Evolutionary conservation across 805 yeast genomes (phyloP).

Genomic region (Suhomyces kilbournensis): DNA sequence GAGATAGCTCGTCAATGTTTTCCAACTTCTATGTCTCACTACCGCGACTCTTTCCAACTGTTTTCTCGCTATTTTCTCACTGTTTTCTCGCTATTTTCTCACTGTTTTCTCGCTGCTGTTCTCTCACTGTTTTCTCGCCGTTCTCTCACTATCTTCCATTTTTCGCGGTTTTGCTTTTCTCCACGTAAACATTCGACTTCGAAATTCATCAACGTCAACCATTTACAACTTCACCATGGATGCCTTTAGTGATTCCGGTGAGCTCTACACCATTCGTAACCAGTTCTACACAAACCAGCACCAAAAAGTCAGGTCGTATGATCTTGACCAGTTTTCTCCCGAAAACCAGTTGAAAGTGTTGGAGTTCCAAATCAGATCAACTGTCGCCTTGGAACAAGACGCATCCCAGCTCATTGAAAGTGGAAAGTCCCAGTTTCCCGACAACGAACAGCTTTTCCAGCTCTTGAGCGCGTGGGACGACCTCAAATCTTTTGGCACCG

Average conservation of each 20-base stretch:
- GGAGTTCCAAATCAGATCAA: slow-evolving; percentile 40
- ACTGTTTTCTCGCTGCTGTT: not conserved
- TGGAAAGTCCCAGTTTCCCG: slow-evolving; percentile 33
- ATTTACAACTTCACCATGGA: slow-evolving; percentile 34
- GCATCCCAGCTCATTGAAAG: slow-evolving; percentile 38
- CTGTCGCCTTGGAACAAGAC: slow-evolving; percentile 35
- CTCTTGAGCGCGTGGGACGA: slow-evolving; percentile 43
- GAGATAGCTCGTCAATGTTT: too few relatives aligned
- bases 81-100: too few relatives aligned
- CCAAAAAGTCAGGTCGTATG: slow-evolving; percentile 39
- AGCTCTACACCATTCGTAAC: slow-evolving; percentile 53
- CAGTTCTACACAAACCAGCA: slow-evolving; percentile 62
- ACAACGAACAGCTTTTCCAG: slow-evolving; percentile 32
- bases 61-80: too few relatives aligned
- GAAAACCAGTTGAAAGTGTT: slow-evolving; percentile 38
- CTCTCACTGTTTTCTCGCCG: not conserved
- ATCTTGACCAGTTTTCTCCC: slow-evolving; percentile 35
- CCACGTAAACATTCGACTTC: not conserved
- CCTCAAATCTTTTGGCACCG: slow-evolving; percentile 41
- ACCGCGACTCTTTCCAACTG: too few relatives aligned
- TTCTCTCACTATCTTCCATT: too few relatives aligned
- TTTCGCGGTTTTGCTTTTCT: not conserved
- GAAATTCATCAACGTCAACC: too few relatives aligned
- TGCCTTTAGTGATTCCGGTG: slow-evolving; percentile 43
- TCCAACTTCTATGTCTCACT: not conserved